Base-by-base conservation (phyloP, 2,329 filamentous ascomycete genomes). In the Hortaea sp. region DNA sequence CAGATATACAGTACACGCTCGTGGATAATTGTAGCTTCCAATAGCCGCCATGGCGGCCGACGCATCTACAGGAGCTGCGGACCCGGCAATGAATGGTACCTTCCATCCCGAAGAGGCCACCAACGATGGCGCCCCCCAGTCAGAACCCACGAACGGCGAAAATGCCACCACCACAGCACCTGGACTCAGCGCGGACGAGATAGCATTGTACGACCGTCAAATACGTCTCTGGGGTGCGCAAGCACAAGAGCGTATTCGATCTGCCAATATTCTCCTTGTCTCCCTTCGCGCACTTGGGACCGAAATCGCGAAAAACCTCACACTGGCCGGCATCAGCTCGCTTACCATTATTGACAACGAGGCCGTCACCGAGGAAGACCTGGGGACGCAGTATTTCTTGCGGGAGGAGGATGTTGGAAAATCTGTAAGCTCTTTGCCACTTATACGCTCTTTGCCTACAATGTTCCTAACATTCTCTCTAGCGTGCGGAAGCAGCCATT, bases 181-280 rank as follows among this genome's bases (percentile, higher is more conserved):
- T 12, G 57, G 57, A 5, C 52, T 64, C 39, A 63, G 58, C 44
- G 52, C 51, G 87, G 92, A 97, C 67, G 92, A 98, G 63, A 94
- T 97, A 60, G 92, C 90, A 10, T 80, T 97, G 5, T 98, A 98
- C 65, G 92, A 98, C 69, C 83, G 92, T 42, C 92, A 98, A 66
- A 95, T 98, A 60, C 84, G 92, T 45, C 81, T 98, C 29, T 98
- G 92, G 92, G 92, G 92, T 39, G 86, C 97, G 61, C 82, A 92
- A 59, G 92, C 92, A 5, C 92, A 98, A 66, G 85, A 94, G 64
- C 55, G 53, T n/a, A 88, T 98, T 48, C 87, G 90, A 57, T 85
- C 78, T 49, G 88, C 92, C 49, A 88, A 88, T 60, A 84, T 98
- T 56, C 81, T 97, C 40, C 79, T 98, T 52, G 83, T 98, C 55